A percentile compares a stretch with the other conserved stretches of the same genome.
phyloP scores from a whole-genome alignment of 169 alveolate species.

The Eimeria acervulina region DNA sequence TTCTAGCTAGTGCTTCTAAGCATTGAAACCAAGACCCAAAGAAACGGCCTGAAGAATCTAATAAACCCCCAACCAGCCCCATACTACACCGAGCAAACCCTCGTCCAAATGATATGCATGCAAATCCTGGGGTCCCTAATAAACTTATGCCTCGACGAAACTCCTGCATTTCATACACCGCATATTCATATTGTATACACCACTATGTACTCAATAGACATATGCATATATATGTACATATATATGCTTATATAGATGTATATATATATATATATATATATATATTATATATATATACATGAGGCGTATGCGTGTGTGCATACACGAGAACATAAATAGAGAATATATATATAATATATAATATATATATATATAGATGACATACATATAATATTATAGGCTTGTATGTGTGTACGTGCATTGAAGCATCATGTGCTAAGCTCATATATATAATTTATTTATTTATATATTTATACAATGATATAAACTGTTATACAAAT shows the following conservation, averaged over 20 bases:
- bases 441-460: not conserved
- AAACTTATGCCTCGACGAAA: conserved; percentile 30
- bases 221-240: too few relatives aligned
- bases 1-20: conserved; percentile 76
- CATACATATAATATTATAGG: too few relatives aligned
- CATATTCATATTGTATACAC: too few relatives aligned
- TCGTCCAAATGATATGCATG: conserved; percentile 61
- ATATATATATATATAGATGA: not conserved
- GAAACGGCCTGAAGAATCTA: conserved; percentile 69
- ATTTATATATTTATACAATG: not conserved
- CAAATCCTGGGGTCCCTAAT: conserved; percentile 58
- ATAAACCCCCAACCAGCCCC: conserved; percentile 63
- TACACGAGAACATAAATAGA: too few relatives aligned
- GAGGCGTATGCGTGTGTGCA: too few relatives aligned
- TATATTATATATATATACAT: not conserved
- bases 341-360: too few relatives aligned
- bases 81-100: conserved; percentile 59
- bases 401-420: not conserved
- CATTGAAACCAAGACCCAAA: conserved; percentile 82
- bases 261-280: not conserved
- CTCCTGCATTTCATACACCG: conserved; percentile 42
- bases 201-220: too few relatives aligned
- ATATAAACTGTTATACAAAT: too few relatives aligned
- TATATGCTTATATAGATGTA: not conserved
- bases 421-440: too few relatives aligned